Conservation (phyloP, 495 filamentous ascomycete species). For the Penicillium alfredii region DNA sequence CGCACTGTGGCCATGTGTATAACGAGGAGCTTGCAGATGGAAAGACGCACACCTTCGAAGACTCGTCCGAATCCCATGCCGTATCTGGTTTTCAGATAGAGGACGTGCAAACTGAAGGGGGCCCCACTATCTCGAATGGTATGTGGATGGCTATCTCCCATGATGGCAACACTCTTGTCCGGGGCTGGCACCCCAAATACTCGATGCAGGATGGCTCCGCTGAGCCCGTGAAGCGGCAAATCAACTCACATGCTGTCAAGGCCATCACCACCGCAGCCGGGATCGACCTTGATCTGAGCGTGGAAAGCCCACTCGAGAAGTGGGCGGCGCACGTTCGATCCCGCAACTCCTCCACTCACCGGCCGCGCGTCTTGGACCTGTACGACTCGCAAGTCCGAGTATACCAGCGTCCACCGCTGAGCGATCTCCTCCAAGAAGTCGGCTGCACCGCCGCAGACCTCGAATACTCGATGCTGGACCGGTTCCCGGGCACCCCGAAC, state of each 20-base stretch:
- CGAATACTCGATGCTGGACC: slow-evolving; percentile 37
- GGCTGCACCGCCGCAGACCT: slow-evolving; percentile 27
- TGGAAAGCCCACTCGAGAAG: slow-evolving; percentile 54
- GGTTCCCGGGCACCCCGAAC: slow-evolving; percentile 34
- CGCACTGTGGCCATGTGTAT: slow-evolving; percentile 64
- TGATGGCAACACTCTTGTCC: slow-evolving; percentile 59
- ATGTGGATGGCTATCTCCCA: slow-evolving; percentile 65
- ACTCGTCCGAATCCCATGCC: slow-evolving; percentile 4
- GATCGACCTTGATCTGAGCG: slow-evolving; percentile 65
- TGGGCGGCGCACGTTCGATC: slow-evolving; percentile 47
- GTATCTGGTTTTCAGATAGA: slow-evolving; percentile 31
- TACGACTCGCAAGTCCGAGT: slow-evolving; percentile 42
- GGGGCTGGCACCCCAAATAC: slow-evolving; percentile 57
- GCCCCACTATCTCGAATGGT: slow-evolving; percentile 33
- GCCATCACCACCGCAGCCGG: slow-evolving; percentile 46
- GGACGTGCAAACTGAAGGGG: slow-evolving; percentile 12
- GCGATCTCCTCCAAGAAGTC: slow-evolving; percentile 30
- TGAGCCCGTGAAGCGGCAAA: slow-evolving; percentile 41
- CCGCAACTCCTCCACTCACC: slow-evolving; percentile 14
- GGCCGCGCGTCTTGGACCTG: slow-evolving; percentile 34
- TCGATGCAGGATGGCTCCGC: slow-evolving; percentile 27
- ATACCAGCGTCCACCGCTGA: slow-evolving; percentile 41
- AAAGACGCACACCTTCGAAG: slow-evolving; percentile 18
- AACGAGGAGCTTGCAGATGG: slow-evolving; percentile 77
- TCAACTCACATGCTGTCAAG: slow-evolving; percentile 70